Base-by-base conservation (phyloP, 805 yeast species). In the Myxozyma geophila region DNA sequence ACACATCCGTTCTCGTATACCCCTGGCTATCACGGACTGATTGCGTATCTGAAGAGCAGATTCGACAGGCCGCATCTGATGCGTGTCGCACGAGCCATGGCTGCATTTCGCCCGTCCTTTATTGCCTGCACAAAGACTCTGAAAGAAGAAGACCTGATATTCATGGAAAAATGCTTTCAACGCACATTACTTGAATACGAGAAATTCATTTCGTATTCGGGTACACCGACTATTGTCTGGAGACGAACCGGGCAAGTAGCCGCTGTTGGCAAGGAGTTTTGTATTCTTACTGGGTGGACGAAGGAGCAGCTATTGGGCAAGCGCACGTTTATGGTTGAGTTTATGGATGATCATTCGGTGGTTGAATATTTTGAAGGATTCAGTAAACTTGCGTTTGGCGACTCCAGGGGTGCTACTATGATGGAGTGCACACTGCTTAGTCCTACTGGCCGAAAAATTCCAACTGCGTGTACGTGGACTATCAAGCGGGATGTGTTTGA, bases 221-320 rank as follows among this genome's bases (percentile, higher is more conserved):
- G 98, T 0, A 93, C 98, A 0, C 98, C 98, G 1, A 92, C 97
- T 0, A 83, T 93, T 23, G 93, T 92, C 2, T 93, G 98, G 98
- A 80, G 99, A 69, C 82, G 98, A 58, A 92, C 97, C 0, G 97
- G 97, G 8, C 97, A 93, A 74, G 89, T 93, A 12, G 95, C 97
- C 0, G 93, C 92, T 64, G 96, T 92, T 2, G 96, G 96, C n/a
- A 89, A 89, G 68, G 98, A 93, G 75, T 93, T 93, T 74, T 87
- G 95, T 70, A 84, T 90, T 17, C 78, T 93, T 19, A 91, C 98
- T 0, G 98, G 98, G 1, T 93, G 98, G 98, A 78, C 86, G 7
- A 82, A 83, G 70, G 88, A 85, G 39, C 87, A 87, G 64, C 76
- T 93, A 36, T 75, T 92, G 58, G 81, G 81, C 41, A 86, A 86